Evolutionary conservation across 2,329 filamentous ascomycete genomes (phyloP).

Genomic region (Rhynchosporium graminicola): DNA sequence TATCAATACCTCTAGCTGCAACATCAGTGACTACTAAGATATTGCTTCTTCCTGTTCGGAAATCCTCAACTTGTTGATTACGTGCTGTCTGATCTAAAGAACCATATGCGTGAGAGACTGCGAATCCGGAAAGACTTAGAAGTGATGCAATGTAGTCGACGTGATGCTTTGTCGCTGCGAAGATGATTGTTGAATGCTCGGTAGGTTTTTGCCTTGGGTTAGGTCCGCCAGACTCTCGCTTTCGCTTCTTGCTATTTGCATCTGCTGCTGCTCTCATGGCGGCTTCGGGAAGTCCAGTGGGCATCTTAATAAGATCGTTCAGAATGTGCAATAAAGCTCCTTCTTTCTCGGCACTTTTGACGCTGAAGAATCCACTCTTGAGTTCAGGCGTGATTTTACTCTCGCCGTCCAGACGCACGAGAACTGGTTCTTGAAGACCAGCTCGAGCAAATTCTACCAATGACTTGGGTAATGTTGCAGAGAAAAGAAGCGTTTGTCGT

Average conservation of each 20-base stretch:
- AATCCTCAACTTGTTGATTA: slow-evolving; percentile 88
- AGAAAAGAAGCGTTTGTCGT: slow-evolving; percentile 91
- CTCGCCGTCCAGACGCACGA: slow-evolving; percentile 89
- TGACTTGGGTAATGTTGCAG: slow-evolving; percentile 89
- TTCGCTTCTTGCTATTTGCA: slow-evolving; percentile 66
- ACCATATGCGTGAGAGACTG: slow-evolving; percentile 92
- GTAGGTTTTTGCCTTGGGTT: slow-evolving; percentile 71
- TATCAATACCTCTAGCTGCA: slow-evolving; percentile 95
- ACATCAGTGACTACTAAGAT: slow-evolving; percentile 96
- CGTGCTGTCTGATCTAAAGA: slow-evolving; percentile 92
- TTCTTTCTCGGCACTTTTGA: slow-evolving; percentile 93
- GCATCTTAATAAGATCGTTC: slow-evolving; percentile 90
- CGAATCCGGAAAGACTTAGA: slow-evolving; percentile 79
- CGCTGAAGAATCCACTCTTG: slow-evolving; percentile 91
- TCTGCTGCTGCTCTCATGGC: slow-evolving; percentile 39
- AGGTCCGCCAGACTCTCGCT: slow-evolving; percentile 57
- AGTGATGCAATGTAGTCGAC: slow-evolving; percentile 88
- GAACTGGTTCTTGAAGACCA: slow-evolving; percentile 85
- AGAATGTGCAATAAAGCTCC: slow-evolving; percentile 86
- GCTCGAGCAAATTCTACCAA: slow-evolving; percentile 95
- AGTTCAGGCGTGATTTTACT: slow-evolving; percentile 95
- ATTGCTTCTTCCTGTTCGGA: slow-evolving; percentile 79
- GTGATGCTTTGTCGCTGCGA: slow-evolving; percentile 93
- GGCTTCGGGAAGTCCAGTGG: slow-evolving; percentile 62
- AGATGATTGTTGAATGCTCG: slow-evolving; percentile 90